Base-by-base conservation (phyloP, 2,329 filamentous ascomycete genomes). In the Clonostachys rosea region DNA sequence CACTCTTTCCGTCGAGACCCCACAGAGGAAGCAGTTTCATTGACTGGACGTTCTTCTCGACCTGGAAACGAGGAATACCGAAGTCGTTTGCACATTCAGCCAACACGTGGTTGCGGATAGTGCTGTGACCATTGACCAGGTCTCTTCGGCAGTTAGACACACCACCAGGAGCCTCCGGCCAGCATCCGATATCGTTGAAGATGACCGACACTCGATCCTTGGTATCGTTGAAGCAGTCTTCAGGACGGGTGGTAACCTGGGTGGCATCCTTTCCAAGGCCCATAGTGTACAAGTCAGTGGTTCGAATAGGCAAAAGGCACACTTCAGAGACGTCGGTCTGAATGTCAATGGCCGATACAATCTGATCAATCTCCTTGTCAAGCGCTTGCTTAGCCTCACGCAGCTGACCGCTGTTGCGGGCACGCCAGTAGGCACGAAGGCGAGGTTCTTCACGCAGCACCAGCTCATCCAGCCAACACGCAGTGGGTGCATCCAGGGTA, bases 11-110 rank as follows among this genome's bases (percentile, higher is more conserved):
- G 49, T 79, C 76, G 43, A 79, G 57, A 4, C 76, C 76, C 76
- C 76, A 79, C 1, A 79, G 66, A 4, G 76, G 75, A 35, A 79
- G 63, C 16, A 78, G 63, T 52, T 77, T 78, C 48, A 79, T 58
- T 1, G 75, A 78, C 54, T 77, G 73, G 10, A 79, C 68, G 48
- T 78, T 79, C 53, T 69, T 69, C 59, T 79, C 76, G 1, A 76
- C 74, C 56, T 79, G 76, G 58, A 77, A 76, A 16, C 76, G 71
- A 6, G 76, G 76, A 17, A 78, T 67, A 33, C 76, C 76, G 50
- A 71, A 79, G 49, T 79, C 76, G 53, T 77, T 78, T 9, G 75
- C 75, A 6, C 73, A 73, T 59, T 79, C 76, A 43, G 73, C 74
- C 40, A 79, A 62, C 53, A 78, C 75, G 53, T 79, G 75, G 63